Conservation (phyloP, 2,329 filamentous ascomycete species). For the Westerdykella aurantiaca region DNA sequence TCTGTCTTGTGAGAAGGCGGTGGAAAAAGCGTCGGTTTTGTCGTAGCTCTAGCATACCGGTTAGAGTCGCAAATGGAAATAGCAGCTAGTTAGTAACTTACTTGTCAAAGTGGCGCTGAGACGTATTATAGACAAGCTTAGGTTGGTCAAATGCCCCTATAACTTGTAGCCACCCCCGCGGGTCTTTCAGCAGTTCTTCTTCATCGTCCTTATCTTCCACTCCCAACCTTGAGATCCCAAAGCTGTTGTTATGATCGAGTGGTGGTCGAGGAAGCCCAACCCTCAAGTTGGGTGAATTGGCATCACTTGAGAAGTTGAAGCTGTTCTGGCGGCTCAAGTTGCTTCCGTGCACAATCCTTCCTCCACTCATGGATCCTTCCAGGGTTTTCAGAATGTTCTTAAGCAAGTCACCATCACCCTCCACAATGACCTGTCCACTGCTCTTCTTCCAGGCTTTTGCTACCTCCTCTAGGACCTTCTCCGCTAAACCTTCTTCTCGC, state of each 20-base stretch:
- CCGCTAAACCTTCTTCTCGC: constrained; percentile 90
- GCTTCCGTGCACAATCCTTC: constrained; percentile 55
- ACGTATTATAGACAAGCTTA: constrained; percentile 65
- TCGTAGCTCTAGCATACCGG: constrained; percentile 27
- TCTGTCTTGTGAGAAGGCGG: constrained; percentile 73
- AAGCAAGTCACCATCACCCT: constrained; percentile 64
- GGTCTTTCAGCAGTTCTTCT: constrained; percentile 59
- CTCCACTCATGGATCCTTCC: constrained; percentile 85
- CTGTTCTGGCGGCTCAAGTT: constrained; percentile 60
- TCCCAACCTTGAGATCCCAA: constrained; percentile 49
- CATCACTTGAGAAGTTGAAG: constrained; percentile 55
- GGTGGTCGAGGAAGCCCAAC: constrained; percentile 22
- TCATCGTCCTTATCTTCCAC: constrained; percentile 53
- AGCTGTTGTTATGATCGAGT: constrained; percentile 59
- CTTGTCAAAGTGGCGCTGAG: constrained; percentile 88
- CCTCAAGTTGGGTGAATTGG: constrained; percentile 8
- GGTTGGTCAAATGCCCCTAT: constrained; percentile 83
- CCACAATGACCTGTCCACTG: constrained; percentile 84
- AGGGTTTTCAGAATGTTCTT: constrained; percentile 77
- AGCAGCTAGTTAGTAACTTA: constrained; percentile 26
- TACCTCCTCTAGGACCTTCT: constrained; percentile 85
- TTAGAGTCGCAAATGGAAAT: constrained; percentile 11
- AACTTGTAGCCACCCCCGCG: constrained; percentile 77
- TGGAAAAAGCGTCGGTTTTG: constrained; percentile 53
- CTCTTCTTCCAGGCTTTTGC: constrained; percentile 87